Evolutionary conservation across 352 stramenopile species (phyloP), one percentile per base, ranked within the genome.

Genomic region (Phytophthora cactorum): DNA sequence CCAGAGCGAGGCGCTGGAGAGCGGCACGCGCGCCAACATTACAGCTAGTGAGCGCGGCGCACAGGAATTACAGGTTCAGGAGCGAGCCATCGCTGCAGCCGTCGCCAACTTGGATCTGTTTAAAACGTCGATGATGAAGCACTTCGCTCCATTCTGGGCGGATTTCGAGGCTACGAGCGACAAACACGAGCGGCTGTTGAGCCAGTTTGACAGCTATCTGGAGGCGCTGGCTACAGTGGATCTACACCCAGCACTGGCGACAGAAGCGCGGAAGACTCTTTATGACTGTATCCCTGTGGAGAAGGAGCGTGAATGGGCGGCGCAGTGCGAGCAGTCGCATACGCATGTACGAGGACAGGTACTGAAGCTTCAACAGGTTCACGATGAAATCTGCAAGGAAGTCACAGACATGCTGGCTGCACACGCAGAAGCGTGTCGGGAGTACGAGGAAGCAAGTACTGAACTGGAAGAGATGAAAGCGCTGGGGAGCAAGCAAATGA

Each of bases 261-360:
- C 77, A 2, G 70, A 76, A 17, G 62, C 80, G 28, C 70, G 82
- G n/a, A 89, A 84, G 65, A 93, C 86, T 7, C 76, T 96, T 1
- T 82, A 81, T 59, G 87, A 95, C 55, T 96, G 89, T 38, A 87
- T 95, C 27, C 89, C 89, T 1, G 76, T 93, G 0, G 87, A 95
- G 14, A 83, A 90, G 22, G 89, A 95, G 47, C 83, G 87, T 3
- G 81, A 95, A 44, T 96, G 89, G 89, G 79, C 81, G 2, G 50
- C 57, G 14, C 84, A 94, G 62, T 96, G 89, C 51, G 72, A 92
- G 56, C 85, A 95, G 41, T 95, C 87, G 27, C 88, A 93, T 22
- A 65, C 59, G 2, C 84, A 91, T 55, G 77, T 96, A 41, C 74
- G 74, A 32, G 52, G 64, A 14, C 86, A 95, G 53, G 84, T 95